These are phyloP conservation scores for Endoconidiophora polonica DNA, from an alignment of 2,329 filamentous ascomycete genomes.

Conservation along the genomic window DNA sequence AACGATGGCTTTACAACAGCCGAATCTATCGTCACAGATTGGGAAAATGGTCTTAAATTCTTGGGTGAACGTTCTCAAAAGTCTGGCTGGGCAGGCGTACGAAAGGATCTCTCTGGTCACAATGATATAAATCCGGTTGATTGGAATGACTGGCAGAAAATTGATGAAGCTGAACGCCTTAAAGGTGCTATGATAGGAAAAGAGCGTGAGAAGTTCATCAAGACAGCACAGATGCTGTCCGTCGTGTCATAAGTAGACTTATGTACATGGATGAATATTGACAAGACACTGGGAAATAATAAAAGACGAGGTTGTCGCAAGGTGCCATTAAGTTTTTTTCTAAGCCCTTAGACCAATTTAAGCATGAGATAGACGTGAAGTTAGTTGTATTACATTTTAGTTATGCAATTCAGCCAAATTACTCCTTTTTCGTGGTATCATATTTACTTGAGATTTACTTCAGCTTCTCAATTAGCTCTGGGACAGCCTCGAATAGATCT, in stretches of 20 bases:
- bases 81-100: constrained; percentile 63
- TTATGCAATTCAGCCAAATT: too few species aligned
- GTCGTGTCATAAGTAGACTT: constrained; percentile 17
- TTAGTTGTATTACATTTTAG: not conserved
- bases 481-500: constrained; percentile 89
- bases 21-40: constrained; percentile 69
- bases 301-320: too few species aligned
- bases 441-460: constrained; percentile 37
- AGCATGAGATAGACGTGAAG: not conserved
- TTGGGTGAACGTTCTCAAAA: constrained; percentile 16
- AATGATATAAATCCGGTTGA: constrained; percentile 33
- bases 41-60: constrained; percentile 32
- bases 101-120: constrained; percentile 26
- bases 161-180: constrained; percentile 61
- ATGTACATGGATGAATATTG: not conserved
- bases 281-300: not conserved
- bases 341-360: not conserved
- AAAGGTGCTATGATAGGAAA: constrained; percentile 55
- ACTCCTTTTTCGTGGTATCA: too few species aligned
- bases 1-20: constrained; percentile 81
- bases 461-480: constrained; percentile 89
- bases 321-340: not conserved
- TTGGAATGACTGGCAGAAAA: constrained; percentile 73
- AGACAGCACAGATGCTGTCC: constrained; percentile 38
- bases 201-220: constrained; percentile 54